Base-by-base conservation (phyloP, 805 yeast species). In the Starmerella vaccinii region DNA sequence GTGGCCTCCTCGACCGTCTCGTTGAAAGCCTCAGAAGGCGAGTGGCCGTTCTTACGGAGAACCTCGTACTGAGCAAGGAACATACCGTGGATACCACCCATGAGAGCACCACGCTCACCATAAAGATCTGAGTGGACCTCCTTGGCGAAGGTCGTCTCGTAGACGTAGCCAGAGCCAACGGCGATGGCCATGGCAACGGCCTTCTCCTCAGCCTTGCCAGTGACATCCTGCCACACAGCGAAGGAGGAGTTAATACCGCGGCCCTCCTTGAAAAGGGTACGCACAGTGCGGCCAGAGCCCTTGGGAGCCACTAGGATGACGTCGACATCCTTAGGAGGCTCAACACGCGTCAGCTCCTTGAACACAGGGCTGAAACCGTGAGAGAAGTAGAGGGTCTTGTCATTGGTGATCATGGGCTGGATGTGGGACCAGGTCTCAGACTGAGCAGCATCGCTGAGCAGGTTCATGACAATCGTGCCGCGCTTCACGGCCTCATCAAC, bases 51-150 rank as follows among this genome's bases (percentile, higher is more conserved):
- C 79, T 90, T 97, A 78, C 98, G 89, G 72, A 92, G 82, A 58
- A 92, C 98, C 76, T 92, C 98, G 81, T 92, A 92, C 79, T 92
- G 98, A 64, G 98, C 98, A 68, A 92, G 81, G 92, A 92, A 92
- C 97, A 92, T 92, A 81, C 98, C 98, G 80, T 92, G 98, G 78
- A 92, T 90, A 81, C 97, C 97, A 72, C 97, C 98, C 98, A 90
- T 92, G 65, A 92, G 79, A 77, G 97, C 92, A 71, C 98, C 98
- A 80, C 98, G 87, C 81, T 92, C 98, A 77, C 98, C 98, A 78
- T 92, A 92, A 69, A 92, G 78, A 73, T 92, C 98, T 60, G 97
- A 89, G 87, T 84, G 87, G 68, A 92, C 98, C 78, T 92, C 98
- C 76, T 82, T 88, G 78, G 94, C 96, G 68, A 94, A 94, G 61